Evolutionary conservation across 208 protist genomes (phyloP).

Genomic region (Acanthamoeba triangularis): DNA sequence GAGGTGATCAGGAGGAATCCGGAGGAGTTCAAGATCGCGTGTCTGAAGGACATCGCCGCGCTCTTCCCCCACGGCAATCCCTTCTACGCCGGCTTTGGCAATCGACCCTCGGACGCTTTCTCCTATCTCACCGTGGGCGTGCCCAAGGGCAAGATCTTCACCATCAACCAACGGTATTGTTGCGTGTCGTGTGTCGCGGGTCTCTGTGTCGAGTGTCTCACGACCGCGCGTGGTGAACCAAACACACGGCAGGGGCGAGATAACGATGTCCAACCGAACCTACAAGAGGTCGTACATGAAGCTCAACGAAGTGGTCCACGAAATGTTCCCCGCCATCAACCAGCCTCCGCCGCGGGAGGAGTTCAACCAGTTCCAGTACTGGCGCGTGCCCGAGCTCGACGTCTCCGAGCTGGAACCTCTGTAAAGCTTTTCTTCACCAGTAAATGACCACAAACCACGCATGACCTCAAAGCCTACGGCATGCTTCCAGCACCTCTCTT

Average conservation of each 20-base stretch:
- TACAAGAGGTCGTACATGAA: constrained; percentile 76
- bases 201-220: neutral
- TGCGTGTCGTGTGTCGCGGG: neutral
- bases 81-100: constrained; percentile 92
- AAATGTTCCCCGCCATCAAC: constrained; percentile 72
- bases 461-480: too few relatives aligned
- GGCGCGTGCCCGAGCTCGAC: constrained; percentile 48
- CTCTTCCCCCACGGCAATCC: constrained; percentile 85
- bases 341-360: constrained; percentile 49
- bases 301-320: constrained; percentile 75
- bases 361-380: constrained; percentile 74
- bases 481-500: too few relatives aligned
- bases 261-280: constrained; percentile 33
- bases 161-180: constrained; percentile 86
- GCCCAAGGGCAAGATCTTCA: constrained; percentile 89
- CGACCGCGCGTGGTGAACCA: too few relatives aligned
- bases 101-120: constrained; percentile 87
- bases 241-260: constrained; percentile 1
- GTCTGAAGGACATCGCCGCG: constrained; percentile 85
- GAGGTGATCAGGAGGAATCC: constrained; percentile 89
- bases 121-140: constrained; percentile 90
- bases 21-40: constrained; percentile 92
- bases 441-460: neutral
- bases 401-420: neutral
- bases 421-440: neutral